Evolutionary conservation across 1,139 yeast species (phyloP).

Genomic region (Pichia cactophila): DNA sequence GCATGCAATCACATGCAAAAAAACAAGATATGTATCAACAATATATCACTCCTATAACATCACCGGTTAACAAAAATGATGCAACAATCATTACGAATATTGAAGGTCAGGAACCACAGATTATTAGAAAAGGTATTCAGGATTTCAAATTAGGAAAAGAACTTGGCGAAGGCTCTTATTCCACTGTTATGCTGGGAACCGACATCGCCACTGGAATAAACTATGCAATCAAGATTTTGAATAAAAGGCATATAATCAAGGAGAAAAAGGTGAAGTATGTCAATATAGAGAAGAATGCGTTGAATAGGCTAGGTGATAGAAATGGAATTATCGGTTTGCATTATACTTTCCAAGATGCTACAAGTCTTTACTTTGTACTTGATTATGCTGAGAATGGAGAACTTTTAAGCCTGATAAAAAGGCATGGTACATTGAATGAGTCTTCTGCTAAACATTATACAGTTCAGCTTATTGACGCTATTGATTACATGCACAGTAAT

Average conservation of each 20-base stretch:
- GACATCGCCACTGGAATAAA: constrained; percentile 49
- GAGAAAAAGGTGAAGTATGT: constrained; percentile 77
- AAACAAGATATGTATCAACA: constrained; percentile 5
- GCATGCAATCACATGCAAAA: constrained; percentile 5
- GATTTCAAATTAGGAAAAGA: constrained; percentile 69
- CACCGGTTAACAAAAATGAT: constrained; percentile 2
- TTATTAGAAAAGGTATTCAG: constrained; percentile 47
- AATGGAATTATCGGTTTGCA: constrained; percentile 64
- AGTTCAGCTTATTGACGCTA: constrained; percentile 82
- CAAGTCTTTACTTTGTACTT: constrained; percentile 61
- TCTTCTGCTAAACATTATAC: constrained; percentile 42
- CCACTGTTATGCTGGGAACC: constrained; percentile 65
- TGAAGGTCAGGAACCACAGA: constrained; percentile 24
- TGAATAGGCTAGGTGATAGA: constrained; percentile 62
- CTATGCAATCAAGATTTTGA: constrained; percentile 68
- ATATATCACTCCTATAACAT: not conserved
- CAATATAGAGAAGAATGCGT: constrained; percentile 68
- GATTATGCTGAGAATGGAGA: constrained; percentile 83
- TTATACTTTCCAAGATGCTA: constrained; percentile 74
- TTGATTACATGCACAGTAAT: constrained; percentile 67
- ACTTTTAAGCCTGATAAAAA: constrained; percentile 52
- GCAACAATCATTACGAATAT: constrained; percentile 7
- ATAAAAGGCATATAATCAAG: constrained; percentile 65
- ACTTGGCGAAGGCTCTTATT: constrained; percentile 77
- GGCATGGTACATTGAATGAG: constrained; percentile 50